Evolutionary conservation across 2,329 filamentous ascomycete species (phyloP).

Genomic region (Huntiella abstrusa): DNA sequence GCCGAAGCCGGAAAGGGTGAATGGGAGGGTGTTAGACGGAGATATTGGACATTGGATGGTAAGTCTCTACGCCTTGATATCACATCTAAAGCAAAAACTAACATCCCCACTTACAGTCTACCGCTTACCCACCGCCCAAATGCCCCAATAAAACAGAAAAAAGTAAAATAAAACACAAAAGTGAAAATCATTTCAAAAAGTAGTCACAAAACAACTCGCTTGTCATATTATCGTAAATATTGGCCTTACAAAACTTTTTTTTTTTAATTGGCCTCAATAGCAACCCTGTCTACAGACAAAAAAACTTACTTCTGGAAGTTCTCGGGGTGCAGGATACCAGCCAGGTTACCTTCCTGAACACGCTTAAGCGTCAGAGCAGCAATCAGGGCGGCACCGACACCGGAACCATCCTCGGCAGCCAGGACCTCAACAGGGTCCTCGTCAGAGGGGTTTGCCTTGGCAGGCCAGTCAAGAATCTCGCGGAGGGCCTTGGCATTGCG

Average conservation of each 20-base stretch:
- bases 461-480: conserved; percentile 90
- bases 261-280: neutral
- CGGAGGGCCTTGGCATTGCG: conserved; percentile 75
- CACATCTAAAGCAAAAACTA: conserved; percentile 7
- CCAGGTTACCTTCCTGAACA: conserved; percentile 41
- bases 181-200: neutral
- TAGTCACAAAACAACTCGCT: neutral
- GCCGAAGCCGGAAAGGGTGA: conserved; percentile 49
- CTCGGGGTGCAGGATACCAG: conserved; percentile 45
- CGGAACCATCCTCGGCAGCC: conserved; percentile 84
- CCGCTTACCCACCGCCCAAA: conserved; percentile 33
- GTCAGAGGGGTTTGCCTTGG: conserved; percentile 38
- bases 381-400: conserved; percentile 70
- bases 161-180: too few species aligned
- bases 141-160: neutral
- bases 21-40: conserved; percentile 74
- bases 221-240: neutral
- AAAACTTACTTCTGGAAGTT: conserved; percentile 25
- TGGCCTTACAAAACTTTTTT: too few species aligned
- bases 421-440: conserved; percentile 77
- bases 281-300: neutral
- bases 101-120: conserved; percentile 33
- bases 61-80: conserved; percentile 17
- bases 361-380: conserved; percentile 52
- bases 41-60: conserved; percentile 77